Base-by-base conservation (phyloP, 2,329 filamentous ascomycete species). In the Penicillium griseofulvum region DNA sequence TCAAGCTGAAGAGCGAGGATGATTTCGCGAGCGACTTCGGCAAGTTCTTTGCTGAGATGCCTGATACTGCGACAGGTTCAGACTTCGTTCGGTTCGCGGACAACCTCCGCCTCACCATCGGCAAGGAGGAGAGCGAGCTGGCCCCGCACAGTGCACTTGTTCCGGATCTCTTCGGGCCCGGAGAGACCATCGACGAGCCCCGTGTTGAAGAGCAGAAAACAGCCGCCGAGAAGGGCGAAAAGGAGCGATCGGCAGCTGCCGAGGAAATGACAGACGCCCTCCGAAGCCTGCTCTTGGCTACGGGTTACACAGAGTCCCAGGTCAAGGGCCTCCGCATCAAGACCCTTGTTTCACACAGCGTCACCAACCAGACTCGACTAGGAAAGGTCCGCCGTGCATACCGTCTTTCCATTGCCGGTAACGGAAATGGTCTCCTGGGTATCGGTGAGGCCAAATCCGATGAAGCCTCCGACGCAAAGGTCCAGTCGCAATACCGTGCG, bases 331-430 rank as follows among this genome's bases (percentile, higher is more conserved):
- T 96, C 56, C 80, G 83, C 55, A 77, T 83, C 61, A 96, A 95
- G 81, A 80, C 82, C 45, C 77, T 99, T 44, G 88, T 96, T 44
- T 69, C 71, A 5, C 89, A 93, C 68, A 75, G 76, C 38, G 94
- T 99, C 56, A 80, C 84, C 62, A 97, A 99, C 77, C 93, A 97
- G 81, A 97, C 94, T 22, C 89, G 93, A 79, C 85, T 99, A 76
- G 94, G 94, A 71, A 99, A 97, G 81, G 87, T 99, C 56, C 82
- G 83, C 64, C 90, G 87, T 73, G 67, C 81, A 38, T 95, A 93
- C 67, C 81, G 85, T 65, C 77, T 97, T 58, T 86, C 86, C 38
- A 86, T 97, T 64, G 92, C 91, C 6, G 94, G 94, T 49, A 96
- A 97, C 75, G 83, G 85, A 55, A 83, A 94, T 63, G 94, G 94